Evolutionary conservation across 257 asterid genomes (phyloP), one percentile per base, ranked within the genome.

Genomic region (Cruciata laevipes): DNA sequence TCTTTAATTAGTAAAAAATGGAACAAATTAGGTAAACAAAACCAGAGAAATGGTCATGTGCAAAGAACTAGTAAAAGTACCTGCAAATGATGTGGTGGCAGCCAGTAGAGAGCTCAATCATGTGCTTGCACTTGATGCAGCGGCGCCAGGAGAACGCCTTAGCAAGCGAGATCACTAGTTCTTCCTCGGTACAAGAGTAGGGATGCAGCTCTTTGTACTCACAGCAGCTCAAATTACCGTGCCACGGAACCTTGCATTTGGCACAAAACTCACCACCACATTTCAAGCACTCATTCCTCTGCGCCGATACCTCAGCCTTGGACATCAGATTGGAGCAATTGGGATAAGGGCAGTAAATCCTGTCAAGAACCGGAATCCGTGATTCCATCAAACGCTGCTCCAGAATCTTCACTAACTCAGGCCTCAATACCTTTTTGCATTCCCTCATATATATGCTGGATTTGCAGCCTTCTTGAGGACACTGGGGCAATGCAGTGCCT

Each of bases 331-430:
- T 63, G 3, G 93, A 86, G 73, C 93, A 86, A 71, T 56, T 80
- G 5, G 87, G 83, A 69, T 74, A 78, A 23, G 92, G 89, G 73
- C 92, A 86, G 67, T 83, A 86, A 55, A 86, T 59, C 69, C 75
- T 86, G 51, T 82, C 83, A 3, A 61, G 63, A 18, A 65, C 77
- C 3, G 87, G 87, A 73, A 86, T 78, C 24, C 83, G 70, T 11
- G 89, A 83, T 73, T 86, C 92, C 82, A 83, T 76, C 61, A 83
- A 57, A 1, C 76, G 83, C 65, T 77, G 74, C 49, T 80, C 77
- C 92, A 83, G 68, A 60, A 81, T 68, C 14, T 78, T 82, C 72
- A 82, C 56, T 57, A 82, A 61, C 56, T 84, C 78, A 8, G 90
- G 85, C 53, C 80, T 78, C 77, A 84, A 69, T 47, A 79, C 37